Percentiles rank a stretch among this genome's conserved stretches.
These are phyloP conservation scores for Didymella sp. DNA, from an alignment of 2,329 filamentous ascomycete species.

Conservation along the genomic window DNA sequence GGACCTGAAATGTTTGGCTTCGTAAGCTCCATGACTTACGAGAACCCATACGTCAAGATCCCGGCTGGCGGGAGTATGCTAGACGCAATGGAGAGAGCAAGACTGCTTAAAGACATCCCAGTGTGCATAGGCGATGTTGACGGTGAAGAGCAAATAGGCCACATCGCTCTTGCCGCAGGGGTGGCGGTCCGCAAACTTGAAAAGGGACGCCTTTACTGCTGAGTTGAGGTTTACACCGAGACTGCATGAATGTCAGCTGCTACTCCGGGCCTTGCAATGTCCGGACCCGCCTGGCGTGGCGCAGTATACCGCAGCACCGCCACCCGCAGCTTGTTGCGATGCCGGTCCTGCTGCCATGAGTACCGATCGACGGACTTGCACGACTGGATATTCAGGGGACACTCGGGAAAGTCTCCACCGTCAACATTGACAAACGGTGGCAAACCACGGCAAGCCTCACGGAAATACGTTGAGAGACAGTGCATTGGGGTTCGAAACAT, in stretches of 20 bases:
- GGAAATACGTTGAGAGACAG: neutral
- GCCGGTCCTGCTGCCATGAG: neutral
- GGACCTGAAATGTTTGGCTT: constrained; percentile 48
- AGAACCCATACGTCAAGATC: constrained; percentile 42
- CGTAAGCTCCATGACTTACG: constrained; percentile 49
- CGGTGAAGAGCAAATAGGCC: constrained; percentile 39
- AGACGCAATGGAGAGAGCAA: constrained; percentile 45
- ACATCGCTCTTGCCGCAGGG: constrained; percentile 47
- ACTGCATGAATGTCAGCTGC: constrained; percentile 7
- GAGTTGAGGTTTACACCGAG: constrained; percentile 1
- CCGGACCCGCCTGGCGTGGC: constrained; percentile 20
- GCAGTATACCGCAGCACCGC: constrained; percentile 18
- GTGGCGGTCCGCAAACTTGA: constrained; percentile 38
- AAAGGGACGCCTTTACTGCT: constrained; percentile 36
- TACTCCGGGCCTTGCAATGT: constrained; percentile 16
- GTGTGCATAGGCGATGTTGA: constrained; percentile 44
- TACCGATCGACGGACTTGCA: neutral
- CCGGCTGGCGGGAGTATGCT: constrained; percentile 40
- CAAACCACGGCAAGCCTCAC: neutral
- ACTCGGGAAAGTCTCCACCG: neutral
- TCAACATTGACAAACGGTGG: neutral
- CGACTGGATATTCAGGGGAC: neutral
- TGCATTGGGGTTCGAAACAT: constrained; percentile 13
- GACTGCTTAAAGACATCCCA: constrained; percentile 42
- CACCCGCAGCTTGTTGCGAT: too few species aligned